These are phyloP conservation scores for Scheffersomyces stambukii DNA, from an alignment of 1,139 yeast genomes.

Conservation along the genomic window DNA sequence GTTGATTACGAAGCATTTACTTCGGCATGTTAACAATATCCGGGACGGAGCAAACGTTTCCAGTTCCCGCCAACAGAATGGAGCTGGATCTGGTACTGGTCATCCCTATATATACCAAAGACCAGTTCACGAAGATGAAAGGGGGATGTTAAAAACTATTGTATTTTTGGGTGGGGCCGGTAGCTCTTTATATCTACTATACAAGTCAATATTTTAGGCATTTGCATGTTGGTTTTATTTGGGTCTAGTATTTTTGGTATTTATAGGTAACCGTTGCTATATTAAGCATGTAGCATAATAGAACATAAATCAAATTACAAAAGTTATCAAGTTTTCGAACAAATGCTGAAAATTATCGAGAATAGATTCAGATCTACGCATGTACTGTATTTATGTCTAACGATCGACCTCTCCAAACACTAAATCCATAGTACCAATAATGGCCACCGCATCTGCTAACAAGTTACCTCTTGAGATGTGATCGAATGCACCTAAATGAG, in stretches of 20 bases:
- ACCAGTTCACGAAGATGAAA: slow-evolving; percentile 22
- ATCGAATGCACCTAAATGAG: slow-evolving; percentile 85
- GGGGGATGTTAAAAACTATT: slow-evolving; percentile 17
- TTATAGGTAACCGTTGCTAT: no score
- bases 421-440: slow-evolving; percentile 92
- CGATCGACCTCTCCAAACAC: slow-evolving; percentile 95
- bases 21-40: slow-evolving; percentile 27
- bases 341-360: no score
- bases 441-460: slow-evolving; percentile 90
- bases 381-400: no score
- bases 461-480: slow-evolving; percentile 82
- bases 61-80: slow-evolving; percentile 3
- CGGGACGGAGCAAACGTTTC: background rate
- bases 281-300: no score
- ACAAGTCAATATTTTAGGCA: slow-evolving; percentile 12
- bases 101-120: slow-evolving; percentile 32
- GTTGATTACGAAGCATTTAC: slow-evolving; percentile 39
- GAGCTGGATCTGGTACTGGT: no score
- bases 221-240: no score
- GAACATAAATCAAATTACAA: no score
- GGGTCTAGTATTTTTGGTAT: no score
- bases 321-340: no score
- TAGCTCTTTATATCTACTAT: slow-evolving; percentile 25
- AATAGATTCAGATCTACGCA: no score
- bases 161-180: slow-evolving; percentile 31